phyloP scores from a whole-genome alignment of 2,329 filamentous ascomycete species.

The Falciphora oryzae region DNA sequence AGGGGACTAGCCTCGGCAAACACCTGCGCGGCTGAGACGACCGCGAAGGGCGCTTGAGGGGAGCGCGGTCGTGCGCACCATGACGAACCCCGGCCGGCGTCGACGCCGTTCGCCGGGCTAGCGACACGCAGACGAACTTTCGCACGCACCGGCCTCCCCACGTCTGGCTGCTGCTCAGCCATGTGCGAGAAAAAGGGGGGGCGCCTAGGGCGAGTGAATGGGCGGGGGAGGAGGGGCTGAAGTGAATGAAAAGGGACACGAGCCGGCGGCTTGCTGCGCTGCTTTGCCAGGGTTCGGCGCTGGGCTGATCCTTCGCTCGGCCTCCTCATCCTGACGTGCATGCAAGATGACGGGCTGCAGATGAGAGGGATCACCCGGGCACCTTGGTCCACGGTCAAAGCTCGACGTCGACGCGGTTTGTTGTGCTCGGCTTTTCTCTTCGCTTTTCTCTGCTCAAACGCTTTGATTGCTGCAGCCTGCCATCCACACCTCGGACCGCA shows the following conservation, averaged over 20 bases:
- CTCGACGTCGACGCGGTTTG: background rate
- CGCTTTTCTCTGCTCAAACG: background rate
- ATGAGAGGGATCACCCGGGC: background rate
- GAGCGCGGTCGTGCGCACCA: background rate
- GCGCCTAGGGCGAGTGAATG: background rate
- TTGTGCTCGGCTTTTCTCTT: background rate
- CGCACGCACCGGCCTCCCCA: background rate
- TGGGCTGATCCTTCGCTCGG: background rate
- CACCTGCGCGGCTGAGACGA: background rate
- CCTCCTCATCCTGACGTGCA: background rate
- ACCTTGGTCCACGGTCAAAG: background rate
- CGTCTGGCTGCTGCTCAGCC: no score
- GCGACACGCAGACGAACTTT: background rate
- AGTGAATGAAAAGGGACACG: background rate
- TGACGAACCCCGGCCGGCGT: no score
- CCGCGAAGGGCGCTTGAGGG: background rate
- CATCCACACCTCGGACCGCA: background rate
- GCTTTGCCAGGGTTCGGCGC: background rate
- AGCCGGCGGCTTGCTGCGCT: background rate
- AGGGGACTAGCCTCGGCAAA: background rate
- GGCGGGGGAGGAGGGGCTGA: background rate
- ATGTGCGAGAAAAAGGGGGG: background rate
- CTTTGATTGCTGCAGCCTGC: background rate
- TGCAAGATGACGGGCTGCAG: background rate
- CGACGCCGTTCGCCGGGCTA: background rate